These are phyloP conservation scores for Globisporangium nodosum DNA, from an alignment of 352 stramenopile species.

Conservation along the genomic window DNA sequence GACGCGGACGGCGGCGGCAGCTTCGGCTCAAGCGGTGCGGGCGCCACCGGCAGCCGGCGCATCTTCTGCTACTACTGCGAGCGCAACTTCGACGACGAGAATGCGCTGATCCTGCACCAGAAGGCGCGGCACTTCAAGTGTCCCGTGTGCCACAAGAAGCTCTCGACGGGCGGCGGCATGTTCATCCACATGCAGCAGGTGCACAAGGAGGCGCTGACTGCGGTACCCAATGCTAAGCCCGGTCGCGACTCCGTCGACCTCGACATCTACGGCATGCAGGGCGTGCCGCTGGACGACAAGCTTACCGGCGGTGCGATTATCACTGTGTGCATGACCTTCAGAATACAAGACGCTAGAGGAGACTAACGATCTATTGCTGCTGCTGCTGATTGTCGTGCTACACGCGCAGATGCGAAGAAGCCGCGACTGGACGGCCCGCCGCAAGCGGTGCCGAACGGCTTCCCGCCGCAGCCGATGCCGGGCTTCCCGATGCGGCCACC, in stretches of 20 bases:
- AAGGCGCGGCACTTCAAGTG: slow-evolving; percentile 93
- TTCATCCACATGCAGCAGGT: slow-evolving; percentile 86
- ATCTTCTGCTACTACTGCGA: slow-evolving; percentile 95
- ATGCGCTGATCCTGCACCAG: slow-evolving; percentile 91
- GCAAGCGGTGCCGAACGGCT: slow-evolving; percentile 26
- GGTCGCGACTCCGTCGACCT: slow-evolving; percentile 74
- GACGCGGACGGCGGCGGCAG: slow-evolving; percentile 23
- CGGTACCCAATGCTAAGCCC: slow-evolving; percentile 82
- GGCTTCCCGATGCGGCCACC: slow-evolving; percentile 38
- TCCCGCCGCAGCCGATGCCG: slow-evolving; percentile 30
- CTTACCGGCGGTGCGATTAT: slow-evolving; percentile 15
- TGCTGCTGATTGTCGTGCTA: not conserved
- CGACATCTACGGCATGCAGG: slow-evolving; percentile 90
- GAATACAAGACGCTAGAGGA: not conserved
- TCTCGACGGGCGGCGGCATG: slow-evolving; percentile 87
- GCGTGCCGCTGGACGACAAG: slow-evolving; percentile 46
- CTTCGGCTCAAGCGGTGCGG: not conserved
- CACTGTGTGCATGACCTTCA: slow-evolving; percentile 4
- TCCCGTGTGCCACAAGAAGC: slow-evolving; percentile 88
- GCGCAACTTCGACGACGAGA: slow-evolving; percentile 89
- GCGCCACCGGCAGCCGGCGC: slow-evolving; percentile 33
- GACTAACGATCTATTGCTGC: not conserved
- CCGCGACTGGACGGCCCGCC: slow-evolving; percentile 27
- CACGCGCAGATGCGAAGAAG: slow-evolving; percentile 30
- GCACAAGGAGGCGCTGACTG: slow-evolving; percentile 81